A percentile compares a stretch with the other conserved stretches of the same genome.
Conservation (phyloP, 306 rosid species). For the Pterocarpus macrocarpus region DNA sequence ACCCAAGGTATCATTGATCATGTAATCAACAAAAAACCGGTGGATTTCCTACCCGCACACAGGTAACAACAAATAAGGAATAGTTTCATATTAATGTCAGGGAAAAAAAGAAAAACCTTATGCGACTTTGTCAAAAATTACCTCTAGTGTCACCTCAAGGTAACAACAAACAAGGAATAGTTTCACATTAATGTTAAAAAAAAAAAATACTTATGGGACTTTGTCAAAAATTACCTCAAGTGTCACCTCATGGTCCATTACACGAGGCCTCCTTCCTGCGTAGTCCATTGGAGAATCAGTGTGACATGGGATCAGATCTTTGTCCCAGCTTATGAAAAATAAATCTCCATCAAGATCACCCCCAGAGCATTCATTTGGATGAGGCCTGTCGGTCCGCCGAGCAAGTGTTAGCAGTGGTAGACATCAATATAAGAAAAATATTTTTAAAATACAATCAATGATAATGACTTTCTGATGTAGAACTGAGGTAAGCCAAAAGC, state of each 20-base stretch:
- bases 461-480: no score
- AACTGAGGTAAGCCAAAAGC: no score
- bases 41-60: slow-evolving; percentile 78
- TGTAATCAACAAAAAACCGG: slow-evolving; percentile 87
- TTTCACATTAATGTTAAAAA: not conserved
- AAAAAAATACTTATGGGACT: not conserved
- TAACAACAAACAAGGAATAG: not conserved
- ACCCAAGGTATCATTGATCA: slow-evolving; percentile 93
- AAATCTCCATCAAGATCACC: slow-evolving; percentile 98
- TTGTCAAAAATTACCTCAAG: slow-evolving; percentile 66
- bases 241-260: slow-evolving; percentile 83
- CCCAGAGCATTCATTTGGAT: slow-evolving; percentile 98
- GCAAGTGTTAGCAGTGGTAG: slow-evolving; percentile 37
- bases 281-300: slow-evolving; percentile 86
- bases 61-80: slow-evolving; percentile 39
- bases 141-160: slow-evolving; percentile 85
- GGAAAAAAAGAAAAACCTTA: not conserved
- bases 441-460: not conserved
- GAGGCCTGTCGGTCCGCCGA: slow-evolving; percentile 74
- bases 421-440: slow-evolving; percentile 16
- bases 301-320: slow-evolving; percentile 67
- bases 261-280: slow-evolving; percentile 84
- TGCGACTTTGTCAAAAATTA: slow-evolving; percentile 40
- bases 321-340: slow-evolving; percentile 90
- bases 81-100: slow-evolving; percentile 2